Base-by-base conservation (phyloP, 1,139 yeast genomes). In the Suhomyces bokatorum region DNA sequence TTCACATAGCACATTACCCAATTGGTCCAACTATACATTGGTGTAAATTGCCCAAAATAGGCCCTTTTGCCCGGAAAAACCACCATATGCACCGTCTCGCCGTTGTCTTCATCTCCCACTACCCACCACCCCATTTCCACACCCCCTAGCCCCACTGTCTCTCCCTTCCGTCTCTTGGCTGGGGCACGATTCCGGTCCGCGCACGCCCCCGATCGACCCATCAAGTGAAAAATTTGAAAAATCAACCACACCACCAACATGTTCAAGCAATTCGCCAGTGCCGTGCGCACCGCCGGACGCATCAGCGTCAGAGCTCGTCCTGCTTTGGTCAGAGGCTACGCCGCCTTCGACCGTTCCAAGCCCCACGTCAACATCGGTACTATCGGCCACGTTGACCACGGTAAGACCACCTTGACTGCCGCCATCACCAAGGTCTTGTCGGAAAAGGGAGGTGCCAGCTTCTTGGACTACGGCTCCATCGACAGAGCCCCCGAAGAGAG, bases 401-500 rank as follows among this genome's bases (percentile, higher is more conserved):
- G 99, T 71, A 93, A 93, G 75, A 91, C 98, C 59, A 91, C 98
- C 43, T 80, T 93, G 67, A 93, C 98, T 50, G 98, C 99, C 54
- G 98, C 99, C 62, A 91, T 93, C 76, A 93, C 99, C 73, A 93
- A 93, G 77, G 93, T 89, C 49, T 80, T 93, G 56, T 78, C 97
- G 43, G 81, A 78, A 59, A 78, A 78, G 62, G 98, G 98, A 65
- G 96, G 96, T 65, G 98, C 98, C 53, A 76, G 74, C 60, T 93
- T 91, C 80, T 80, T 90, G 75, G 98, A 93, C 69, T 93, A 93
- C 68, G 79, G 89, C 47, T 73, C 97, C 51, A 93, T 93, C 63
- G 99, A 93, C 74, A 88, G 89, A 75, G 99, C 99, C 43, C 99
- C 99, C 55, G 99, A 93, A 77, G 99, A 93, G 80, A 86, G 97